Conservation (phyloP, 306 rosid genomes). For the Malus fusca region DNA sequence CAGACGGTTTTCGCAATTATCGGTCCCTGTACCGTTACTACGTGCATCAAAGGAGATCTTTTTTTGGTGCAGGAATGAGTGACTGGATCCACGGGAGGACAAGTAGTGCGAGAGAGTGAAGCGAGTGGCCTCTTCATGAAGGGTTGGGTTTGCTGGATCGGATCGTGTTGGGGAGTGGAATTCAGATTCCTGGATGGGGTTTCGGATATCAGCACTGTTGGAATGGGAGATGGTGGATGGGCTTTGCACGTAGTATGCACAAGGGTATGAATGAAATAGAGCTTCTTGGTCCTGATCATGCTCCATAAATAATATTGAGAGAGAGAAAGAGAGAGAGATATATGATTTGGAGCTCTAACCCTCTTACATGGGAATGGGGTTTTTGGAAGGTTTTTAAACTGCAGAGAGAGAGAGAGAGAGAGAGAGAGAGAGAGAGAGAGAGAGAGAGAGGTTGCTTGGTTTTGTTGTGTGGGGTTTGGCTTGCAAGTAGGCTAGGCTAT, state of each 20-base stretch:
- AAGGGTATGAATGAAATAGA: conserved; percentile 48
- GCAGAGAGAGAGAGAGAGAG: not conserved
- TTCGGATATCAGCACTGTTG: conserved; percentile 41
- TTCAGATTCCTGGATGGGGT: conserved; percentile 41
- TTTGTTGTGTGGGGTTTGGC: not conserved
- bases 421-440: not conserved
- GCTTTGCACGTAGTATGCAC: conserved; percentile 74
- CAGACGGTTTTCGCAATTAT: conserved; percentile 32
- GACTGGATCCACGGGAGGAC: conserved; percentile 63
- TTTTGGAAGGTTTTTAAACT: conserved; percentile 32
- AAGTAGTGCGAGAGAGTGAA: conserved; percentile 51
- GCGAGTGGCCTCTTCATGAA: conserved; percentile 24
- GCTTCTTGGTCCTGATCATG: conserved; percentile 58
- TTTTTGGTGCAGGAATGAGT: conserved; percentile 53
- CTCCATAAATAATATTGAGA: conserved; percentile 13
- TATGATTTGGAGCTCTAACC: not conserved
- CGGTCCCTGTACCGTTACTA: conserved; percentile 39
- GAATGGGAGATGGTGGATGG: conserved; percentile 74
- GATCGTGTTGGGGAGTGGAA: conserved; percentile 36
- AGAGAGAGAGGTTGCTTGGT: conserved; percentile 12
- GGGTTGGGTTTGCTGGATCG: conserved; percentile 13
- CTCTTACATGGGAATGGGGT: conserved; percentile 12
- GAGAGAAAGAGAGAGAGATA: not conserved
- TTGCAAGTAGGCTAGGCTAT: not conserved
- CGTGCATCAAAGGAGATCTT: conserved; percentile 48